A percentile compares a stretch with the other conserved stretches of the same genome.
phyloP scores from a whole-genome alignment of 768 basidiomycete species.

The Trametes coccinea region DNA sequence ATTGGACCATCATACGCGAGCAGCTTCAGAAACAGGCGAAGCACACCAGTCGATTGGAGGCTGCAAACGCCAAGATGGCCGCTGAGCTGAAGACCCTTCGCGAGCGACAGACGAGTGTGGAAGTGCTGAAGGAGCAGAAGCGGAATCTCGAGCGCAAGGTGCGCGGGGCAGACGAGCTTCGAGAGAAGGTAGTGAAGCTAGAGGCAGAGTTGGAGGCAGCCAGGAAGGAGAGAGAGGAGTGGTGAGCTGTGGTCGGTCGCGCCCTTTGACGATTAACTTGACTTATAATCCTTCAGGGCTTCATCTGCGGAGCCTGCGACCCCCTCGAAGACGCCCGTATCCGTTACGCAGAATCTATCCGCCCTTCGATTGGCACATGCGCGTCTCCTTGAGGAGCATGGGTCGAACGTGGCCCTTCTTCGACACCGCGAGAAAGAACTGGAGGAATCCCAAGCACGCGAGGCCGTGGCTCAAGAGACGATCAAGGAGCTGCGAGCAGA shows the following conservation, averaged over 20 bases:
- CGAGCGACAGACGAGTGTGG: slow-evolving; percentile 59
- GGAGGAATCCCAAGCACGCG: slow-evolving; percentile 37
- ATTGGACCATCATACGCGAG: slow-evolving; percentile 63
- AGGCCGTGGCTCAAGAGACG: slow-evolving; percentile 20
- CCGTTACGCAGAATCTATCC: slow-evolving; percentile 59
- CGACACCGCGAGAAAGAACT: slow-evolving; percentile 56
- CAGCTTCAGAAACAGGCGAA: slow-evolving; percentile 67
- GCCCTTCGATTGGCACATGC: slow-evolving; percentile 63
- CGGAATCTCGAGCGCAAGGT: slow-evolving; percentile 58
- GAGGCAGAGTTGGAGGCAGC: slow-evolving; percentile 69
- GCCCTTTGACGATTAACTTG: neutral
- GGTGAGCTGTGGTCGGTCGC: slow-evolving; percentile 39
- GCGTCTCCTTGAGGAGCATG: slow-evolving; percentile 65
- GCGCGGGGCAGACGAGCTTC: slow-evolving; percentile 49
- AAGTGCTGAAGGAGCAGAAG: slow-evolving; percentile 77
- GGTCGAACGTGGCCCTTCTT: slow-evolving; percentile 53
- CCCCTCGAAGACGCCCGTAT: slow-evolving; percentile 50
- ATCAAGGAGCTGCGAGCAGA: slow-evolving; percentile 39
- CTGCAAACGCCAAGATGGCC: slow-evolving; percentile 53
- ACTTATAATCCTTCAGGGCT: slow-evolving; percentile 35
- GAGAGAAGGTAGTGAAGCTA: slow-evolving; percentile 53
- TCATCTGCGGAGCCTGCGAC: slow-evolving; percentile 36
- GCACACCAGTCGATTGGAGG: slow-evolving; percentile 61
- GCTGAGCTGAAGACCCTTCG: slow-evolving; percentile 55
- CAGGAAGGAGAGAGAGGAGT: slow-evolving; percentile 55